Conservation (phyloP, 306 rosid species). For the Ormosia emarginata region DNA sequence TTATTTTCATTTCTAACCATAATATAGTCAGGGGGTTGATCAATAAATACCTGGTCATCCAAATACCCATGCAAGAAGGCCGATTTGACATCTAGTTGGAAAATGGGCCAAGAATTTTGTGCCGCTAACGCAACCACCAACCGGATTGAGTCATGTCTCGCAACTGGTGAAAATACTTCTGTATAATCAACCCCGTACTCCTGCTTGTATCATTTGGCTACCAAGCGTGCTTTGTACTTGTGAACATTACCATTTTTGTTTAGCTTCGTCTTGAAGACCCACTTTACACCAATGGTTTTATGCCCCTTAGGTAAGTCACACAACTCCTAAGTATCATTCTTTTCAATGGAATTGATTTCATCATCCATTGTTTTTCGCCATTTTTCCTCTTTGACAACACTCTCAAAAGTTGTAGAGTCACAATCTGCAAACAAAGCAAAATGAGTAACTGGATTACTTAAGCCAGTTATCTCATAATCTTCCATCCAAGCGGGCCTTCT, state of each 20-base stretch:
- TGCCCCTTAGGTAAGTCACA: neutral
- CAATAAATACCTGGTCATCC: neutral
- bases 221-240: too few species aligned
- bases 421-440: neutral
- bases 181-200: neutral
- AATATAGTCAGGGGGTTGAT: too few species aligned
- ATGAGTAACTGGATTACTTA: neutral
- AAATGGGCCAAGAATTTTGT: neutral
- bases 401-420: too few species aligned
- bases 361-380: neutral
- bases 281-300: neutral
- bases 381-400: too few species aligned
- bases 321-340: neutral
- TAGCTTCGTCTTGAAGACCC: neutral
- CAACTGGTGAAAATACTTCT: neutral
- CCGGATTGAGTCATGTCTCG: neutral
- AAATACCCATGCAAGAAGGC: neutral
- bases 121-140: neutral
- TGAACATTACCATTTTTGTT: neutral
- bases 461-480: neutral
- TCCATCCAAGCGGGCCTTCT: neutral
- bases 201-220: too few species aligned
- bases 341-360: neutral
- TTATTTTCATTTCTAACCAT: too few species aligned
- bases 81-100: neutral